Evolutionary conservation across 352 stramenopile genomes (phyloP).

Genomic region (Thalassiosira pacifica): DNA sequence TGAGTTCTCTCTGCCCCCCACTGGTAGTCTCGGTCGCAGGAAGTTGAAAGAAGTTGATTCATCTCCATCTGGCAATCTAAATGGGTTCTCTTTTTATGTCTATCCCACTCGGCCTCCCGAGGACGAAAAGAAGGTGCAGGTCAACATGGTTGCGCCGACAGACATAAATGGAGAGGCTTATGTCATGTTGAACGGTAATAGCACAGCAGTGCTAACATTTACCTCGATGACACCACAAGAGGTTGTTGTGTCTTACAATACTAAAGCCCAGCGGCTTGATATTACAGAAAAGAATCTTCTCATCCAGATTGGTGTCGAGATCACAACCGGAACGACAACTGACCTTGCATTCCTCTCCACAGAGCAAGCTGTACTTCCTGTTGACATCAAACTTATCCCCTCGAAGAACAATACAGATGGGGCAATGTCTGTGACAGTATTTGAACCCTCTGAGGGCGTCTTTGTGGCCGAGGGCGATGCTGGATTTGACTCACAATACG

Average conservation of each 20-base stretch:
- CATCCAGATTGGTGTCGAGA: conserved; percentile 47
- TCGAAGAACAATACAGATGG: conserved; percentile 30
- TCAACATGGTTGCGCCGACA: conserved; percentile 47
- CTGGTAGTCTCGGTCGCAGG: too few species aligned
- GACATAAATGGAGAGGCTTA: conserved; percentile 29
- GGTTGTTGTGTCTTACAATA: conserved; percentile 55
- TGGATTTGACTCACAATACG: conserved; percentile 49
- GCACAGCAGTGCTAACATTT: conserved; percentile 33
- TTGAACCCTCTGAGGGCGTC: conserved; percentile 28
- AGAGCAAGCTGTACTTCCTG: conserved; percentile 55
- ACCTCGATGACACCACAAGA: conserved; percentile 33
- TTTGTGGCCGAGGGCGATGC: conserved; percentile 47
- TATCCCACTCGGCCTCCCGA: conserved; percentile 52
- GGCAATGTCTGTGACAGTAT: conserved; percentile 55
- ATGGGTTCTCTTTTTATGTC: conserved; percentile 51
- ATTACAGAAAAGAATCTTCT: conserved; percentile 62
- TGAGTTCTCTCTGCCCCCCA: too few species aligned
- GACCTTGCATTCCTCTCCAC: conserved; percentile 49
- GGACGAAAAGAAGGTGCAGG: conserved; percentile 27
- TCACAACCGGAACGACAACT: too few species aligned
- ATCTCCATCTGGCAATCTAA: too few species aligned
- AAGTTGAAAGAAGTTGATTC: too few species aligned
- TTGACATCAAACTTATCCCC: conserved; percentile 57
- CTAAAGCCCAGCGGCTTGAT: conserved; percentile 16
- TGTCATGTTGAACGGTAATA: conserved; percentile 45